Base-by-base conservation (phyloP, 2,329 filamentous ascomycete species). In the Fusarium protoensiforme region DNA sequence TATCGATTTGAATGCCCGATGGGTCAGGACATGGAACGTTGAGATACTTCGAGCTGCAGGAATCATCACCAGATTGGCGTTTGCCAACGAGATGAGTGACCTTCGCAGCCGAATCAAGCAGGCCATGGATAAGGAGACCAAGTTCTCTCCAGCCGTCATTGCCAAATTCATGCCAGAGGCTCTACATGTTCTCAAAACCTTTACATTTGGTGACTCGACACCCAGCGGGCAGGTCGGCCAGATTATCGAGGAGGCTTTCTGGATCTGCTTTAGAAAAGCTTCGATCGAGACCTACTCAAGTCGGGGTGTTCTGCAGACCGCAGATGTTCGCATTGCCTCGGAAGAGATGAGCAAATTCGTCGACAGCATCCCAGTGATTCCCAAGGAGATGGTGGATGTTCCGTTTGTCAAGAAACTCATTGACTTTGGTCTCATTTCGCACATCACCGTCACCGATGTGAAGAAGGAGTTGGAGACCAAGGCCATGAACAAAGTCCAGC, bases 1-100 rank as follows among this genome's bases (percentile, higher is more conserved):
- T 62, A 98, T 99, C 66, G 96, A 99, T 81, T 87, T 99, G 71
- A 98, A 99, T 80, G 97, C 96, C 18, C 91, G 95, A 64, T 98
- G 95, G 87, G 96, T 99, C 18, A 92, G 95, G 71, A 94, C 92
- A 18, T 99, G 96, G 97, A 99, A 99, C 78, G 88, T 94, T 24
- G 96, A 98, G 80, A 94, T 99, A 87, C 87, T 99, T 41, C 91
- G 96, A 48, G 93, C 95, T 33, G 94, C 96, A 20, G 96, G 96
- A 43, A 95, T 99, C 74, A 92, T 97, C 73, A 93, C 94, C 68
- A 91, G 96, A 58, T 90, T 99, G 72, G 94, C 95, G 1, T 99
- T 97, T 84, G 87, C 91, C 11, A 92, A 94, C 71, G 95, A 98
- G 80, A 98, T 98, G 94, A 85, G 86, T 5, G 91, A 93, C 57